Conservation (phyloP, 805 yeast species). For the Clavispora phyllophila region DNA sequence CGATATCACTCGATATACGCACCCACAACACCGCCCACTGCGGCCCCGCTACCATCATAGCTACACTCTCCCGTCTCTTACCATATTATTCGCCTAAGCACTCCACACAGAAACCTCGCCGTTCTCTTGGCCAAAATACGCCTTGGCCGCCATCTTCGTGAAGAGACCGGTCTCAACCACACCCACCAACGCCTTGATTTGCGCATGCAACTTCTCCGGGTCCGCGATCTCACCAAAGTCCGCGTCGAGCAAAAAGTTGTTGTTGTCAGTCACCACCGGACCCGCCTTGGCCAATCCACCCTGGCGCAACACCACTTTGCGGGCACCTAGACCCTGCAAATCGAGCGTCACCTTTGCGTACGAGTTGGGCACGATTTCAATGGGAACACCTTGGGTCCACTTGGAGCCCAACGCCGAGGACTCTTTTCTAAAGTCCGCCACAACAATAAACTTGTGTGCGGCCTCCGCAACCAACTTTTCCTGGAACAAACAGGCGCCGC, state of each 20-base stretch:
- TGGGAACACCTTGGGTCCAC: conserved; percentile 92
- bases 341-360: conserved; percentile 70
- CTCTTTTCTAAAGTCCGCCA: conserved; percentile 88
- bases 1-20: too few relatives aligned
- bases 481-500: conserved; percentile 97
- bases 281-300: conserved; percentile 95
- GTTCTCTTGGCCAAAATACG: conserved; percentile 83
- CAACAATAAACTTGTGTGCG: conserved; percentile 72
- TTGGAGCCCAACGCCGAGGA: conserved; percentile 66
- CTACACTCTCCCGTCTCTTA: too few relatives aligned
- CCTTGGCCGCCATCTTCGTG: conserved; percentile 65
- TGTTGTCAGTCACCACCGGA: conserved; percentile 93
- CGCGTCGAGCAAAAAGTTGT: conserved; percentile 89
- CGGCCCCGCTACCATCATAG: too few relatives aligned
- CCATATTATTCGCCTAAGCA: background rate
- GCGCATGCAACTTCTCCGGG: conserved; percentile 48
- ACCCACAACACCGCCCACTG: too few relatives aligned
- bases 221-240: conserved; percentile 73
- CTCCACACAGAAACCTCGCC: conserved; percentile 42
- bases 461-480: conserved; percentile 89
- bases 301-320: conserved; percentile 61
- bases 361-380: conserved; percentile 89
- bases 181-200: conserved; percentile 76
- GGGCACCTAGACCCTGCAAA: conserved; percentile 59
- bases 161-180: conserved; percentile 96